Conservation (phyloP, 768 basidiomycete species). For the Panellus pusillus region DNA sequence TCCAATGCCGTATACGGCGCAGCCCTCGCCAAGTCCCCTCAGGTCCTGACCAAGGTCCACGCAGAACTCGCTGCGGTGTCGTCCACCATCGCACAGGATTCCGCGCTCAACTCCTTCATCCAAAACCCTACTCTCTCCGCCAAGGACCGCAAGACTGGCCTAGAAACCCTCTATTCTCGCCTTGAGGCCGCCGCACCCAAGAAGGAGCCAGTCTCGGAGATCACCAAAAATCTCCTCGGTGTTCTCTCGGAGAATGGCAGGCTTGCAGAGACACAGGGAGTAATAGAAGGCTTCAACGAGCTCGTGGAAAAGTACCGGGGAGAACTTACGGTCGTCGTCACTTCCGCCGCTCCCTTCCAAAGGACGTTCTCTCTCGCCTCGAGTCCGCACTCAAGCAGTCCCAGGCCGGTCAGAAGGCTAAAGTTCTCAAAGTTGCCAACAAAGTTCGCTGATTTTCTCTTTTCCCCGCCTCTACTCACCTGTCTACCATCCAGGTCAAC, state of each 20-base stretch:
- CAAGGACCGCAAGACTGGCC: conserved; percentile 69
- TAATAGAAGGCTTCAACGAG: conserved; percentile 89
- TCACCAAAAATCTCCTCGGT: conserved; percentile 88
- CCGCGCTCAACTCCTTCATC: conserved; percentile 72
- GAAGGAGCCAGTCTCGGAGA: conserved; percentile 78
- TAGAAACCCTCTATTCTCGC: conserved; percentile 65
- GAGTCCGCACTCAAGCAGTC: conserved; percentile 87
- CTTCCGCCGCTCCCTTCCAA: conserved; percentile 83
- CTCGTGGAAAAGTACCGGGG: conserved; percentile 88
- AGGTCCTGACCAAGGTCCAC: conserved; percentile 82
- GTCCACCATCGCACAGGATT: conserved; percentile 62
- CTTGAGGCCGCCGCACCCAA: conserved; percentile 60
- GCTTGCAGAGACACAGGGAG: conserved; percentile 77
- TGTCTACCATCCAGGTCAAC: conserved; percentile 65
- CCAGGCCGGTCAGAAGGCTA: conserved; percentile 82
- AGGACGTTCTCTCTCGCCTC: conserved; percentile 71
- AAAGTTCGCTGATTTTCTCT: conserved; percentile 54
- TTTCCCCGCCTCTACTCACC: conserved; percentile 10
- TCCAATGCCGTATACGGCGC: conserved; percentile 81
- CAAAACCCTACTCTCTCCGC: conserved; percentile 88
- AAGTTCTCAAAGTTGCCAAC: conserved; percentile 86
- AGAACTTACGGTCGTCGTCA: conserved; percentile 90
- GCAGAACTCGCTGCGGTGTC: conserved; percentile 75
- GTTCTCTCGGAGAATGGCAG: conserved; percentile 94
- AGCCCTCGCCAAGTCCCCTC: conserved; percentile 79